A percentile compares a stretch with the other conserved stretches of the same genome.
Conservation (phyloP, 2,329 filamentous ascomycete genomes). For the Pestalotiopsis sp. region DNA sequence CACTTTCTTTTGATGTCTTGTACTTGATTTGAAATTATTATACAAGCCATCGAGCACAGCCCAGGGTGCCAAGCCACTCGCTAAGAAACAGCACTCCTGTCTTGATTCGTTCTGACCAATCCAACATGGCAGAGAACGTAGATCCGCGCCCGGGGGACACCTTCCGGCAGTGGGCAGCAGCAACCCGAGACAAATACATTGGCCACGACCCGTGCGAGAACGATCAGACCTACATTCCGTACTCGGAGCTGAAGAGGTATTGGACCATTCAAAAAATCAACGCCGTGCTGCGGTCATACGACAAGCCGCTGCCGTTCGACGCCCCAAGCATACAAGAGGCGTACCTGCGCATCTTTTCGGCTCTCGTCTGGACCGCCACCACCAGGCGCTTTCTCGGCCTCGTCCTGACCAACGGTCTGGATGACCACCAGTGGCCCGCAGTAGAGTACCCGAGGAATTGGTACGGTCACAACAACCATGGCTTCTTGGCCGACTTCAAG, state of each 20-base stretch:
- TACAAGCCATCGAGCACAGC: not conserved
- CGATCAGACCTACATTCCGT: not conserved
- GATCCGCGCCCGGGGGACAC: not conserved
- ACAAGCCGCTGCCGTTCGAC: constrained; percentile 8
- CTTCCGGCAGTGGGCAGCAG: not conserved
- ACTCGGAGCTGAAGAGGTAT: not conserved
- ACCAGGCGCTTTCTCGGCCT: not conserved
- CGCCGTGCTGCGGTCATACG: not conserved
- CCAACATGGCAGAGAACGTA: not conserved
- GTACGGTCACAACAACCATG: not conserved
- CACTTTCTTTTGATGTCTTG: not conserved
- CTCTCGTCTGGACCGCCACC: not conserved
- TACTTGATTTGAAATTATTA: not conserved
- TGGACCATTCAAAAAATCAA: not conserved
- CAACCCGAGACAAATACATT: not conserved
- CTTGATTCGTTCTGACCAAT: not conserved
- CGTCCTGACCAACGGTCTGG: not conserved
- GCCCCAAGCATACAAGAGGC: not conserved
- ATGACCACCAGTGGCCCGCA: not conserved
- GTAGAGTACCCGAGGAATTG: not conserved
- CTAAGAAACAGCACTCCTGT: not conserved
- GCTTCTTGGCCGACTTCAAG: not conserved
- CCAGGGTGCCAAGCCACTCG: not conserved
- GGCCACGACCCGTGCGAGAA: constrained; percentile 1
- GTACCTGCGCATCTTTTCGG: constrained; percentile 9